Percentiles rank a stretch among this genome's conserved stretches.
These are phyloP conservation scores for Globisporangium irregulare DNA, from an alignment of 352 stramenopile genomes.

Conservation along the genomic window DNA sequence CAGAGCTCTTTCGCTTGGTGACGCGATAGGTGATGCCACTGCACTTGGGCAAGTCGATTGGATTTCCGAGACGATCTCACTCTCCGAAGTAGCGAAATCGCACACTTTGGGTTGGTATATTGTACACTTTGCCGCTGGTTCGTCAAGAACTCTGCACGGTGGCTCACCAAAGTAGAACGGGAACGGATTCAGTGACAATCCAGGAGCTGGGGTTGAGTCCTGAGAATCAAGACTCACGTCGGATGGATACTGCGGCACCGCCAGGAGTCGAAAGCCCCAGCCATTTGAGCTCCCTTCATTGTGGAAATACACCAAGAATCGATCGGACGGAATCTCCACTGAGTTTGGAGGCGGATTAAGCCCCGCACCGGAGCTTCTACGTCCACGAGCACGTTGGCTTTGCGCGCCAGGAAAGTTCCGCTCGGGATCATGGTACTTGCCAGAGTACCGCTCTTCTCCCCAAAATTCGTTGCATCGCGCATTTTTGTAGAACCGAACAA, in stretches of 20 bases:
- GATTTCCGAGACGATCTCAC: slow-evolving; percentile 48
- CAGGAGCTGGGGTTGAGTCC: not conserved
- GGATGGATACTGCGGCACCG: slow-evolving; percentile 40
- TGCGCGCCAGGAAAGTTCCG: slow-evolving; percentile 70
- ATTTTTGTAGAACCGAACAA: slow-evolving; percentile 74
- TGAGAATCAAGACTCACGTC: not conserved
- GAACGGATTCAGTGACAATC: slow-evolving; percentile 39
- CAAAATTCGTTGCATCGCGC: slow-evolving; percentile 61
- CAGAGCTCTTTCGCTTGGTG: slow-evolving; percentile 54
- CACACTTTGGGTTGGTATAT: slow-evolving; percentile 56
- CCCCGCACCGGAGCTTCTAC: slow-evolving; percentile 20
- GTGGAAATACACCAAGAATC: slow-evolving; percentile 75
- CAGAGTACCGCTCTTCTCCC: slow-evolving; percentile 69
- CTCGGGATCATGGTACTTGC: slow-evolving; percentile 71
- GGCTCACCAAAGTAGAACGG: slow-evolving; percentile 74
- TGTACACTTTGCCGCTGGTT: slow-evolving; percentile 55
- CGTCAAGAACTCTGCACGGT: slow-evolving; percentile 43
- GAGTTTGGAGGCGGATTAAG: slow-evolving; percentile 14
- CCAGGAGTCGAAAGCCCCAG: slow-evolving; percentile 70
- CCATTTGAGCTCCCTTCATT: slow-evolving; percentile 45
- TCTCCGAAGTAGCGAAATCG: slow-evolving; percentile 43
- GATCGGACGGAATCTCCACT: slow-evolving; percentile 66
- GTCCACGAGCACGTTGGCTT: slow-evolving; percentile 45
- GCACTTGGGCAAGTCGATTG: slow-evolving; percentile 40
- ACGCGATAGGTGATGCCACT: slow-evolving; percentile 18